A percentile compares a stretch with the other conserved stretches of the same genome.
Conservation (phyloP, 805 yeast genomes). For the Deakozyma indianensis region DNA sequence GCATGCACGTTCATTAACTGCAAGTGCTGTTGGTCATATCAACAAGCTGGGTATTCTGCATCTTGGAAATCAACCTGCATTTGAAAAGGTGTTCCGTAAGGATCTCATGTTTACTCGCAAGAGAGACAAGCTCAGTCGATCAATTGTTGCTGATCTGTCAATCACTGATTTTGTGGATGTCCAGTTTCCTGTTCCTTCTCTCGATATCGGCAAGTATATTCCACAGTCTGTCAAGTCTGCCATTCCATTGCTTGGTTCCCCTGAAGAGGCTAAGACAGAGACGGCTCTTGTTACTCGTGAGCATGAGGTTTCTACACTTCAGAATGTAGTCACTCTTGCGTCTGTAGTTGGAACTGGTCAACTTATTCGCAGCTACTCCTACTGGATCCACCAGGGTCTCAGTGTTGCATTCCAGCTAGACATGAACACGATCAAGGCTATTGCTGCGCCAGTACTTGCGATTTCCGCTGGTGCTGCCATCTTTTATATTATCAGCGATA, state of each 20-base stretch:
- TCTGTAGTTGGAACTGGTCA: conserved; percentile 16
- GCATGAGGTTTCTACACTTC: background rate
- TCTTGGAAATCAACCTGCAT: conserved; percentile 45
- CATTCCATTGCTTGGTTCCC: conserved; percentile 9
- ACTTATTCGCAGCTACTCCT: conserved; percentile 9
- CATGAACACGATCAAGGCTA: conserved; percentile 10
- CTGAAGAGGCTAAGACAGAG: background rate
- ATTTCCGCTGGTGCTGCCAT: background rate
- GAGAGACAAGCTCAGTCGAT: conserved; percentile 45
- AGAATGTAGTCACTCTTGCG: conserved; percentile 3
- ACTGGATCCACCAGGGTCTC: conserved; percentile 9
- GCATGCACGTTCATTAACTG: conserved; percentile 49
- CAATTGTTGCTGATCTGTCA: conserved; percentile 45
- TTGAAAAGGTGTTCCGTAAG: conserved; percentile 32
- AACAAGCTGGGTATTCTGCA: conserved; percentile 44
- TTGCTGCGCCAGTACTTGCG: conserved; percentile 24
- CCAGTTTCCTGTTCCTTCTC: conserved; percentile 24
- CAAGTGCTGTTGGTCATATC: conserved; percentile 45
- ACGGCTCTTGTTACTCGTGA: conserved; percentile 2
- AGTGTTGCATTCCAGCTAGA: background rate
- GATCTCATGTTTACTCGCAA: conserved; percentile 74
- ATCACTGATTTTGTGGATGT: conserved; percentile 73
- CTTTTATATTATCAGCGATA: conserved; percentile 52
- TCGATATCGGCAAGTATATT: conserved; percentile 8
- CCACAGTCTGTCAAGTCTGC: conserved; percentile 10